Conservation (phyloP, 2,329 filamentous ascomycete genomes). For the Botrytis sinoallii region DNA sequence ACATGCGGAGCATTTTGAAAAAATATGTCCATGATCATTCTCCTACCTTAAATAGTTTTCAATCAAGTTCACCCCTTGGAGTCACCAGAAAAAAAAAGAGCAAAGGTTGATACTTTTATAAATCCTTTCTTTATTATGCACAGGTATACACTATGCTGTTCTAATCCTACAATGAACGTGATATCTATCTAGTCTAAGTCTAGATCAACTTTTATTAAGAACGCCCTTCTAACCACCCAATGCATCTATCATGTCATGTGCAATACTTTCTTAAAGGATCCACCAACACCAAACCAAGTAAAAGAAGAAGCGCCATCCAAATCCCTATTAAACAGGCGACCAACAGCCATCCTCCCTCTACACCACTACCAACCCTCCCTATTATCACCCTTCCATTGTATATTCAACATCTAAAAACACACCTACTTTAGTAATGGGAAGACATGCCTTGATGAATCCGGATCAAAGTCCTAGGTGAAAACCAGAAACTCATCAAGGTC, state of each 20-base stretch:
- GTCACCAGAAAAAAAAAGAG: neutral
- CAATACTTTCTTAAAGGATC: neutral
- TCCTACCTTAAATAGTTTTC: neutral
- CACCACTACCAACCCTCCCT: neutral
- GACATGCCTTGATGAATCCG: conserved; percentile 1
- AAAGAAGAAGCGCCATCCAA: neutral
- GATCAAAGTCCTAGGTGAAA: conserved; percentile 14
- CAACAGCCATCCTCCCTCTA: neutral
- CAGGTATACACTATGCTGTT: neutral
- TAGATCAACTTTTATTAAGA: neutral
- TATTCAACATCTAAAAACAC: neutral
- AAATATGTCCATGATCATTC: neutral
- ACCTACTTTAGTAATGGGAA: neutral
- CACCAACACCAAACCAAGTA: neutral
- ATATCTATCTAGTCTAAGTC: neutral
- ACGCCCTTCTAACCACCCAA: neutral
- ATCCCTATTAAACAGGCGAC: neutral
- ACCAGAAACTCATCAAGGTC: conserved; percentile 9
- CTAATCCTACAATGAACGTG: conserved; percentile 7
- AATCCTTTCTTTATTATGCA: neutral
- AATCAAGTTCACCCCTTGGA: neutral
- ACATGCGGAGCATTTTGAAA: neutral
- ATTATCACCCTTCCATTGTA: neutral
- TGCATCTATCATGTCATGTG: neutral
- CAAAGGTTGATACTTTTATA: neutral